Conservation (phyloP, 2,329 filamentous ascomycete genomes). For the Nemania diffusa region DNA sequence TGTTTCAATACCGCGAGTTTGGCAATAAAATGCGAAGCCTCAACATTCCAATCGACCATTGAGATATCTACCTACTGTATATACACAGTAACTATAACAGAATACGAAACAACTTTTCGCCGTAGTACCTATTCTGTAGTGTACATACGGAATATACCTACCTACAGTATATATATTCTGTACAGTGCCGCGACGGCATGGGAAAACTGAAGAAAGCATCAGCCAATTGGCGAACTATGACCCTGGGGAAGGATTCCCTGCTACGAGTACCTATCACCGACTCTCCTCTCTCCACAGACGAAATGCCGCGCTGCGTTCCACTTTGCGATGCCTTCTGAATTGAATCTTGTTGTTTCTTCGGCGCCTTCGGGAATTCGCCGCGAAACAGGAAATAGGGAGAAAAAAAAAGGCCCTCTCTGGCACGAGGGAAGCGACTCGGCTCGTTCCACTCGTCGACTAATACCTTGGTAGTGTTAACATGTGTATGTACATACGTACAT, state of each 20-base stretch:
- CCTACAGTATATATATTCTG: neutral
- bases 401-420: slow-evolving; percentile 10
- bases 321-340: slow-evolving; percentile 23
- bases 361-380: slow-evolving; percentile 22
- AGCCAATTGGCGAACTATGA: slow-evolving; percentile 31
- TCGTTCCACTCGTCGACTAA: neutral
- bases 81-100: neutral
- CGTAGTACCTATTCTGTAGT: neutral
- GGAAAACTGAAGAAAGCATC: slow-evolving; percentile 14
- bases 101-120: slow-evolving; percentile 1
- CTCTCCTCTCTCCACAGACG: slow-evolving; percentile 20
- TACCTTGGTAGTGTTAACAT: neutral
- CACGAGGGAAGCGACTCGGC: slow-evolving; percentile 14
- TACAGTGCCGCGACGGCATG: slow-evolving; percentile 20
- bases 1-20: slow-evolving; percentile 30
- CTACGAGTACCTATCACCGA: slow-evolving; percentile 17
- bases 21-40: slow-evolving; percentile 37
- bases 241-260: slow-evolving; percentile 33
- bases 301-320: slow-evolving; percentile 24
- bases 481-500: neutral
- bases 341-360: slow-evolving; percentile 30
- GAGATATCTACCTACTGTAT: neutral
- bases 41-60: slow-evolving; percentile 16
- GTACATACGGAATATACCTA: neutral
- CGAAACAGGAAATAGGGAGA: neutral